Conservation (phyloP, 495 filamentous ascomycete genomes). For the Xylaria curta region DNA sequence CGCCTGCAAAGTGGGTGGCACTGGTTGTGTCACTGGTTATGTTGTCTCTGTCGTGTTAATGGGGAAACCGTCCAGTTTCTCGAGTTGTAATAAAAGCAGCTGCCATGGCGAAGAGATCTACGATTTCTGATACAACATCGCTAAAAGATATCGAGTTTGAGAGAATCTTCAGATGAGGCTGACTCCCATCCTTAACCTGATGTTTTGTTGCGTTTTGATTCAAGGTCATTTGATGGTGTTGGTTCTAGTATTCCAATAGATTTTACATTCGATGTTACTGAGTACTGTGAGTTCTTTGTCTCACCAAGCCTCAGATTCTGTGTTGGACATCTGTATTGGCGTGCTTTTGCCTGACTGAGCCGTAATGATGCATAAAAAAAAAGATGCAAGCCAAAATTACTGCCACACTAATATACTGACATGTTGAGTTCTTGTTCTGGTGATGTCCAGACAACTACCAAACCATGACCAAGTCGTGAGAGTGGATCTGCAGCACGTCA, state of each 20-base stretch:
- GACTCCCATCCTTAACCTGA: neutral
- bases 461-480: too few relatives aligned
- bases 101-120: slow-evolving; percentile 38
- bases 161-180: neutral
- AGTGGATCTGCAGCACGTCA: neutral
- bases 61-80: slow-evolving; percentile 42
- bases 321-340: neutral
- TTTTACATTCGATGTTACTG: neutral
- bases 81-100: too few relatives aligned
- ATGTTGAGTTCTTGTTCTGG: too few relatives aligned
- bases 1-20: too few relatives aligned
- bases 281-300: too few relatives aligned
- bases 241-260: neutral
- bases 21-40: slow-evolving; percentile 53
- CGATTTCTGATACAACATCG: slow-evolving; percentile 23
- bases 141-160: neutral
- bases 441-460: too few relatives aligned
- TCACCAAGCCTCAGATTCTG: too few relatives aligned
- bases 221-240: neutral
- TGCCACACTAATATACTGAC: too few relatives aligned
- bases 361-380: too few relatives aligned
- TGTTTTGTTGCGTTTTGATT: neutral
- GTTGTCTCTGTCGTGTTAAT: slow-evolving; percentile 61
- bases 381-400: too few relatives aligned
- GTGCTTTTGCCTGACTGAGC: too few relatives aligned